These are phyloP conservation scores for Skeletonema potamos DNA, from an alignment of 108 stramenopile genomes.

Conservation along the genomic window DNA sequence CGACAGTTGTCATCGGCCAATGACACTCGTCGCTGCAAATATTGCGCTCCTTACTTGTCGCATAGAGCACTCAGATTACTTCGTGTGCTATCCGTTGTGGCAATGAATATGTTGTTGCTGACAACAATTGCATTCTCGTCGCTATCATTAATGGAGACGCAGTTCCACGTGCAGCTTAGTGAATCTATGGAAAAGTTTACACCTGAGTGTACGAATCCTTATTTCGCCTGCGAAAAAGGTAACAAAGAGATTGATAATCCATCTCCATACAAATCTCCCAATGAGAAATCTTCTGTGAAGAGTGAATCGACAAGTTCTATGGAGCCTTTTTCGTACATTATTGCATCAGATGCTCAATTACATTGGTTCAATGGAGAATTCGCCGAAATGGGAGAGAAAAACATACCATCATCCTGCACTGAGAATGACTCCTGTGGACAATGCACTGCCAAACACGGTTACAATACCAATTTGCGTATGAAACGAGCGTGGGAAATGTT, in stretches of 20 bases:
- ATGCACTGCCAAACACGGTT: slow-evolving; percentile 45
- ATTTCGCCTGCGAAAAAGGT: slow-evolving; percentile 22
- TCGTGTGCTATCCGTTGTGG: slow-evolving; percentile 20
- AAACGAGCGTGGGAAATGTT: slow-evolving; percentile 39
- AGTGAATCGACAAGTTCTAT: background rate
- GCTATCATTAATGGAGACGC: slow-evolving; percentile 45
- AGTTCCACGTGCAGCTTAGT: slow-evolving; percentile 10
- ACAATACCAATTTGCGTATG: slow-evolving; percentile 32
- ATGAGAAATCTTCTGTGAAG: background rate
- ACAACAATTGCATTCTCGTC: slow-evolving; percentile 28
- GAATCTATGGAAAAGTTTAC: slow-evolving; percentile 37
- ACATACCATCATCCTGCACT: slow-evolving; percentile 30
- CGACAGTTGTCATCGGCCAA: background rate
- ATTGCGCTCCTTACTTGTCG: slow-evolving; percentile 8
- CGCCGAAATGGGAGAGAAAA: slow-evolving; percentile 36
- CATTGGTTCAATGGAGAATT: slow-evolving; percentile 59
- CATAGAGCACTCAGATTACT: background rate
- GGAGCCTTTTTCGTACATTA: slow-evolving; percentile 41
- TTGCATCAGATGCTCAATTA: slow-evolving; percentile 49
- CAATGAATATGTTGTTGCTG: slow-evolving; percentile 24
- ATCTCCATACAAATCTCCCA: slow-evolving; percentile 2
- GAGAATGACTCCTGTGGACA: slow-evolving; percentile 33
- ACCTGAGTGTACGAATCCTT: slow-evolving; percentile 38
- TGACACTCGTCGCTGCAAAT: slow-evolving; percentile 24
- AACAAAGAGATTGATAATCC: slow-evolving; percentile 30